phyloP scores from a whole-genome alignment of 2,329 filamentous ascomycete genomes.

The Plenodomus lindquistii region DNA sequence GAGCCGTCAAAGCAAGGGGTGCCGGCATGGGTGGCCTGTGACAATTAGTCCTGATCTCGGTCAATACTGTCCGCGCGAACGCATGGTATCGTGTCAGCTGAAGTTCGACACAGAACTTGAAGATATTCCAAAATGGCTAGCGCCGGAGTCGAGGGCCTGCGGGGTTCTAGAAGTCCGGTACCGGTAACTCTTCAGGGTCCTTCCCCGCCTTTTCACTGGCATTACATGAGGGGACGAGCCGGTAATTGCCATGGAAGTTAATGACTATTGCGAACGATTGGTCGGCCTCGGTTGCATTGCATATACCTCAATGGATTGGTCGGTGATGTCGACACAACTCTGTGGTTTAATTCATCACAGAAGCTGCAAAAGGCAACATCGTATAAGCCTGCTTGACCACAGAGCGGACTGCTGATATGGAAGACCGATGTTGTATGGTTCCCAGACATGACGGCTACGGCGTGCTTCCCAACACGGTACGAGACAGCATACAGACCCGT shows the following conservation, averaged over 20 bases:
- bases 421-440: neutral
- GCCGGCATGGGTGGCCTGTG: neutral
- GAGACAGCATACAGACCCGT: no score
- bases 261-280: neutral
- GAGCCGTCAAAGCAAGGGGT: neutral
- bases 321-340: no score
- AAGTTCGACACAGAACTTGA: neutral
- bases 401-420: neutral
- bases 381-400: neutral
- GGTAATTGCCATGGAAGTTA: neutral
- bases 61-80: neutral
- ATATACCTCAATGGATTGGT: neutral
- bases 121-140: neutral
- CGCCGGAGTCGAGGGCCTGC: neutral
- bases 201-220: neutral
- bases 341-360: no score
- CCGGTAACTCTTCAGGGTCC: neutral
- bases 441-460: constrained; percentile 28
- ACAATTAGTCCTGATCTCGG: neutral
- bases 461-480: constrained; percentile 39
- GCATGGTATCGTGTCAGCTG: neutral
- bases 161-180: no score
- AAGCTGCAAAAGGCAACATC: neutral
- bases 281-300: no score
- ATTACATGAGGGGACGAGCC: neutral